Conservation (phyloP, 768 basidiomycete genomes). For the Russula sp. region DNA sequence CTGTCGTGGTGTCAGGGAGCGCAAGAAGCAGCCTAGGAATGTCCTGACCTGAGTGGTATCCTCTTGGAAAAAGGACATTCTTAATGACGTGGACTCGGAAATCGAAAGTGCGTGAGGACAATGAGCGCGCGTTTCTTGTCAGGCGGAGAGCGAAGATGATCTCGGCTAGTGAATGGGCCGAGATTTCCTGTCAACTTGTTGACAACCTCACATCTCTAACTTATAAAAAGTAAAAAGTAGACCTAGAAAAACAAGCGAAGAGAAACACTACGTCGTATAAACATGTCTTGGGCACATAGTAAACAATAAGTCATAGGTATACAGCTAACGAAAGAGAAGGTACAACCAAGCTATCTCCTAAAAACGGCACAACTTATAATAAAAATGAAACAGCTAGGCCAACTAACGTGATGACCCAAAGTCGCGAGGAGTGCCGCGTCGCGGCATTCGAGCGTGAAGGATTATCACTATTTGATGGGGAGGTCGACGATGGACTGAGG, state of each 20-base stretch:
- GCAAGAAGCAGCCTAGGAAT: neutral
- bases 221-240: neutral
- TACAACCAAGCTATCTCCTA: neutral
- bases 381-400: neutral
- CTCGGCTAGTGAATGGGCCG: too few relatives aligned
- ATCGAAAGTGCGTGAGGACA: neutral
- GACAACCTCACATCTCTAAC: neutral
- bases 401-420: neutral
- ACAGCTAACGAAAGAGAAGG: neutral
- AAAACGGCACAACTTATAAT: neutral
- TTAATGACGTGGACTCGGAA: neutral
- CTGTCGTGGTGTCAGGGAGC: conserved; percentile 4
- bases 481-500: neutral
- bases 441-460: conserved; percentile 1
- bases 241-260: neutral
- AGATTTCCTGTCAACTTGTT: too few relatives aligned
- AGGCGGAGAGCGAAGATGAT: neutral
- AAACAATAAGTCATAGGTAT: neutral
- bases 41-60: conserved; percentile 17
- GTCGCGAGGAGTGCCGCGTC: neutral
- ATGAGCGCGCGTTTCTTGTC: neutral
- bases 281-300: neutral
- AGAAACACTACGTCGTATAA: neutral
- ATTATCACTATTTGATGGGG: neutral
- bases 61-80: conserved; percentile 8